phyloP scores from a whole-genome alignment of 805 yeast genomes.

The Blastobotrys attinorum region DNA sequence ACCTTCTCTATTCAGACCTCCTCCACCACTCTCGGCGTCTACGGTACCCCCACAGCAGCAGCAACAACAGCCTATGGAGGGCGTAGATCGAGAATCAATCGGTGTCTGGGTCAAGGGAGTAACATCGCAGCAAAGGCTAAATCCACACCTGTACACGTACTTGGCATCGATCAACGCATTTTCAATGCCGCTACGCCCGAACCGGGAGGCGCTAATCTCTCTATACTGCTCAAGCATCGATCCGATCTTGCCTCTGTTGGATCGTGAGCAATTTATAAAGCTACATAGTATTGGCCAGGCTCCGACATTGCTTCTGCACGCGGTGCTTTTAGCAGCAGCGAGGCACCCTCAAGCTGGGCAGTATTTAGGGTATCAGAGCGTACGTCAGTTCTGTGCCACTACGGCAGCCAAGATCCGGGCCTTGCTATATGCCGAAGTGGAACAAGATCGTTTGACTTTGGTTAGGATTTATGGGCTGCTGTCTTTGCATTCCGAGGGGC shows the following conservation, averaged over 20 bases:
- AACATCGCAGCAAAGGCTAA: slow-evolving; percentile 23
- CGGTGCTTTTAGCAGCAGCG: slow-evolving; percentile 37
- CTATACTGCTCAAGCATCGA: slow-evolving; percentile 36
- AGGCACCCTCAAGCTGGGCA: slow-evolving; percentile 32
- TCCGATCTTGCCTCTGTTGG: slow-evolving; percentile 35
- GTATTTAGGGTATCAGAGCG: slow-evolving; percentile 24
- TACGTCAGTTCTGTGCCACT: slow-evolving; percentile 27
- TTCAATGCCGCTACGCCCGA: slow-evolving; percentile 27
- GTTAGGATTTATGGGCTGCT: slow-evolving; percentile 31
- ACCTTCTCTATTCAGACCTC: neutral
- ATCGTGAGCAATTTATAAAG: slow-evolving; percentile 34
- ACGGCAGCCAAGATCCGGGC: slow-evolving; percentile 32
- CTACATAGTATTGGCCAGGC: slow-evolving; percentile 30
- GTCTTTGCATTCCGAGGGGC: slow-evolving; percentile 35
- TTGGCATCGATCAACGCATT: slow-evolving; percentile 33
- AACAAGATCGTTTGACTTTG: slow-evolving; percentile 32
- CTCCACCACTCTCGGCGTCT: slow-evolving; percentile 1
- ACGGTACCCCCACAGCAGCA: slow-evolving; percentile 1
- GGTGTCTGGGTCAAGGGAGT: slow-evolving; percentile 32
- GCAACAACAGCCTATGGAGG: no score
- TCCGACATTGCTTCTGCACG: slow-evolving; percentile 35
- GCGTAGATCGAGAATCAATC: slow-evolving; percentile 19
- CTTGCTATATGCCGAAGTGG: slow-evolving; percentile 32
- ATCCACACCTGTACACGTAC: slow-evolving; percentile 27
- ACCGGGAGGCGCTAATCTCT: slow-evolving; percentile 30